Base-by-base conservation (phyloP, 352 stramenopile species). In the Phytopythium oedochilum region DNA sequence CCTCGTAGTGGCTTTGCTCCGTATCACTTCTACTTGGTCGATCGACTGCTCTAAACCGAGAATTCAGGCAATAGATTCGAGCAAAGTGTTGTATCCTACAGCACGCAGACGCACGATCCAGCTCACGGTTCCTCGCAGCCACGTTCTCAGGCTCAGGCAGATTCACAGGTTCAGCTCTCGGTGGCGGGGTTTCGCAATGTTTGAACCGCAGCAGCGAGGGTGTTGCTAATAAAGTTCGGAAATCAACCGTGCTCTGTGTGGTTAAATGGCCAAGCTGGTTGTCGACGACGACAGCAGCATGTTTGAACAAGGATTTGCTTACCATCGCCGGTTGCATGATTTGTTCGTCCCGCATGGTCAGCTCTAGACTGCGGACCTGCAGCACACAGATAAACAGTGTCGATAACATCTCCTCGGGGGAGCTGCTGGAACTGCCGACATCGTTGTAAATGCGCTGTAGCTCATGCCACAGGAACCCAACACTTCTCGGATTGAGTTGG, bases 381-480 rank as follows among this genome's bases (percentile, higher is more conserved):
- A 87, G n/a, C 9, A 87, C 76, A 12, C 56, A 66, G 5, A 85
- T 66, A 29, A 89, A 87, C 18, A 89, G 53, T 12, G 60, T 66
- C 22, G 34, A 9, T 35, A 17, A 34, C 1, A 5, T 22, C 8
- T 4, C 25, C 2, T 32, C 25, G 15, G 45, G n/a, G 35, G 25
- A 23, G 2, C 3, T 55, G 15, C 25, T 31, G 29, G 9, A n/a
- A 9, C 17, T 36, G 23, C 0, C 46, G 15, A 32, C 22, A 2
- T 34, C 14, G 29, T 12, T n/a, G 15, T 44, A 50, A 4, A 61
- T 39, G 18, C 55, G 22, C 11, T 50, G 44, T 17, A 60, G 46
- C 3, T 67, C n/a, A 20, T 46, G 22, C 25, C 43, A 52, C 15
- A 73, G 10, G 17, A 70, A 59, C 17, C 61, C 36, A 32, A 73